Percentiles rank a stretch among this genome's conserved stretches.
These are phyloP conservation scores for Colletotrichum sp. DNA, from an alignment of 2,329 filamentous ascomycete genomes.

Conservation along the genomic window DNA sequence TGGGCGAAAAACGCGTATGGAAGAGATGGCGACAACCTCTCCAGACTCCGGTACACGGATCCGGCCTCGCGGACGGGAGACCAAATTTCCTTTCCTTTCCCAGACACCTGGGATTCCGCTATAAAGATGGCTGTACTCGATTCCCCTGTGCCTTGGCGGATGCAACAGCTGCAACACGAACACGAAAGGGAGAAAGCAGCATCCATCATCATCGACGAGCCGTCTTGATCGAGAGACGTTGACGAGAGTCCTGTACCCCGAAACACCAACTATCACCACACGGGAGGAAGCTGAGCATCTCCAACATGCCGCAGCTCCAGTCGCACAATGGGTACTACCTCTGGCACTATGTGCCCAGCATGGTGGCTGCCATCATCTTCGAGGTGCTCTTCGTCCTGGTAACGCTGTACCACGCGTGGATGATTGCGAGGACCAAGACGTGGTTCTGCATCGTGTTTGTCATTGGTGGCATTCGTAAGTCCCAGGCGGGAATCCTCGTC, in stretches of 20 bases:
- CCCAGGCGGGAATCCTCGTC: not conserved
- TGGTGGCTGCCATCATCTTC: conserved; percentile 49
- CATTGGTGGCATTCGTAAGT: conserved; percentile 53
- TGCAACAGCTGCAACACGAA: not conserved
- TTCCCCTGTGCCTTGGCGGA: not conserved
- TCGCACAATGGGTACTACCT: conserved; percentile 37
- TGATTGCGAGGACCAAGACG: conserved; percentile 46
- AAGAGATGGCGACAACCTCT: not conserved
- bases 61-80: not conserved
- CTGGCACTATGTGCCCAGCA: conserved; percentile 42
- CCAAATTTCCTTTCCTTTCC: not conserved
- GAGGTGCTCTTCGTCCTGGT: conserved; percentile 43
- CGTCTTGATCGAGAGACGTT: not conserved
- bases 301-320: conserved; percentile 33
- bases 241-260: not conserved
- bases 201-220: not conserved
- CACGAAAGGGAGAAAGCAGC: not conserved
- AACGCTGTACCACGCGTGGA: conserved; percentile 43
- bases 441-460: conserved; percentile 57
- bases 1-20: conserved; percentile 3
- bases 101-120: not conserved
- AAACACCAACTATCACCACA: not conserved
- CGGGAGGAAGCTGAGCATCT: not conserved
- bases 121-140: conserved; percentile 3
- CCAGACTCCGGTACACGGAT: not conserved